These are phyloP conservation scores for Candida orba DNA, from an alignment of 805 yeast genomes.

Conservation along the genomic window DNA sequence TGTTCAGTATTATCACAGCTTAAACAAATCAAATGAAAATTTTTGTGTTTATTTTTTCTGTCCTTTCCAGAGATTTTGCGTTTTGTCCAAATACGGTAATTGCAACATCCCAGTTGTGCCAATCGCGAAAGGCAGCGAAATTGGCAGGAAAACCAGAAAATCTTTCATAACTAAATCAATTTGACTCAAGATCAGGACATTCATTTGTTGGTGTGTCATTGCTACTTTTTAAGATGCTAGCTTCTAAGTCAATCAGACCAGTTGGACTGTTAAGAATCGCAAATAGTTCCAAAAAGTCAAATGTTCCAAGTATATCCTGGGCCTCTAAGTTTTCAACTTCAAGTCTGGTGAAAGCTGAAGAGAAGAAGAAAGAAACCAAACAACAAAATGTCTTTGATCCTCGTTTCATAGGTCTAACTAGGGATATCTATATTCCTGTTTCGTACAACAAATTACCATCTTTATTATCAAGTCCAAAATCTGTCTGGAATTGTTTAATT, in stretches of 20 bases:
- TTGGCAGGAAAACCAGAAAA: not conserved
- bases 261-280: not conserved
- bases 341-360: slow-evolving; percentile 3
- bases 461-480: slow-evolving; percentile 33
- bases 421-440: slow-evolving; percentile 46
- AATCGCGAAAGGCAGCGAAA: not conserved
- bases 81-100: not conserved
- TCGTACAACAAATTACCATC: slow-evolving; percentile 39
- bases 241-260: not conserved
- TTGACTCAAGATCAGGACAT: no score
- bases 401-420: slow-evolving; percentile 33
- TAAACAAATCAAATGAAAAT: no score
- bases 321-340: slow-evolving; percentile 4
- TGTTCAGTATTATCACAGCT: no score
- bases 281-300: not conserved
- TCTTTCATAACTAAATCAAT: not conserved
- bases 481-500: slow-evolving; percentile 38
- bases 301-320: not conserved
- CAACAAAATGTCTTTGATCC: slow-evolving; percentile 29
- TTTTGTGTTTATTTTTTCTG: no score
- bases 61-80: no score
- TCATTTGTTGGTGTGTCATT: no score
- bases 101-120: not conserved
- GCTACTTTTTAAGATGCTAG: not conserved
- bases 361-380: slow-evolving; percentile 8